Evolutionary conservation across 2,329 filamentous ascomycete species (phyloP), one percentile per base, ranked within the genome.

Genomic region (Helminthosporium solani): DNA sequence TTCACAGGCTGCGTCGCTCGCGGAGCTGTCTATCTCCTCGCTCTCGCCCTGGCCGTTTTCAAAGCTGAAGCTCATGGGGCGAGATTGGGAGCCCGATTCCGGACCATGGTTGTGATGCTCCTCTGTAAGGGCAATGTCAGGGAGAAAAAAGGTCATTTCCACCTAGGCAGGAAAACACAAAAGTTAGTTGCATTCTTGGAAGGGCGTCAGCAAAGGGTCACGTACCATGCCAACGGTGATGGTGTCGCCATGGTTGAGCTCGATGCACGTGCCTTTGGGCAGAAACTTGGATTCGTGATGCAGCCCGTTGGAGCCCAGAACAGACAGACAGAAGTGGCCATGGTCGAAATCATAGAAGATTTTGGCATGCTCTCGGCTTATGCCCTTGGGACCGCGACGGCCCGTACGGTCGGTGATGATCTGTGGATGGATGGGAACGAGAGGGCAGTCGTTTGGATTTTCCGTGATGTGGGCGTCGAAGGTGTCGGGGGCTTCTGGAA

Each of bases 61-160:
- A 57, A 88, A 88, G 44, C 85, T 83, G 51, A 88, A 85, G 64
- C 84, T 88, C 83, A 88, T 88, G 53, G 84, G 75, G 50, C 77
- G 78, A 30, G 63, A 50, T 12, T 47, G 48, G 37, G 71, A 73
- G 23, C 73, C 71, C 3, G 70, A 68, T 40, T 82, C 78, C 43
- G 81, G 78, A 43, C 80, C 78, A 15, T 76, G 66, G 21, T 74
- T 72, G 2, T 73, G 70, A 40, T 71, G 64, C 39, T 80, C 75
- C 52, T 85, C 81, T 4, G 79, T 65, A 23, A 68, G 53, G 2
- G 62, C 63, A 8, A 66, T 57, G 35, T 70, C 67, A 33, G 86
- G 88, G 53, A 90, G 81, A 35, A 82, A 73, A 65, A 91, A 90
- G 12, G 72, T 73, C 52, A 91, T 83, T 36, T 78, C 75, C 2